These are phyloP conservation scores for Xylaria bambusicola DNA, from an alignment of 495 filamentous ascomycete genomes.

Conservation along the genomic window DNA sequence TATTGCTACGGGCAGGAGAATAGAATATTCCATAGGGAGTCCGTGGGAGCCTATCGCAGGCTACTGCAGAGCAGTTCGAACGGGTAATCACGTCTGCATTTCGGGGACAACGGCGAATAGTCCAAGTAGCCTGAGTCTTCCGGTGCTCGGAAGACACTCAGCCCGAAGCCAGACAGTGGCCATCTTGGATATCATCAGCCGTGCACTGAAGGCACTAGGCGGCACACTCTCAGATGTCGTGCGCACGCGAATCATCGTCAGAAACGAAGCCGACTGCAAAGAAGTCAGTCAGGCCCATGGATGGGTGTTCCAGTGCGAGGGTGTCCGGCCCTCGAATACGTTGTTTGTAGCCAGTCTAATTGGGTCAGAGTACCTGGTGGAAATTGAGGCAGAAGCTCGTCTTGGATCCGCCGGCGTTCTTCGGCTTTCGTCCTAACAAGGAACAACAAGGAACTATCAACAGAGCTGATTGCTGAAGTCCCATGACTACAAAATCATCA, in stretches of 20 bases:
- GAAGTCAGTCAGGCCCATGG: slow-evolving; percentile 22
- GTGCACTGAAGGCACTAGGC: slow-evolving; percentile 19
- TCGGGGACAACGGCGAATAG: slow-evolving; percentile 25
- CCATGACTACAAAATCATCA: too few species aligned
- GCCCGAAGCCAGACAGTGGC: slow-evolving; percentile 24
- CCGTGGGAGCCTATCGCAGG: slow-evolving; percentile 25
- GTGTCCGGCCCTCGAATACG: slow-evolving; percentile 22
- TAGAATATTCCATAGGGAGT: slow-evolving; percentile 21
- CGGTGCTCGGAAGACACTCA: slow-evolving; percentile 15
- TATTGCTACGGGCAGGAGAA: slow-evolving; percentile 12
- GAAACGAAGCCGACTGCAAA: slow-evolving; percentile 18
- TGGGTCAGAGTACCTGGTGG: slow-evolving; percentile 18
- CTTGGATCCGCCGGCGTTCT: slow-evolving; percentile 9
- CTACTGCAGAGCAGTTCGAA: slow-evolving; percentile 24
- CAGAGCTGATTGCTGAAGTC: too few species aligned
- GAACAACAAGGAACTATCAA: background rate
- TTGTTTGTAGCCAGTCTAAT: slow-evolving; percentile 16
- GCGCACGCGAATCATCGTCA: slow-evolving; percentile 21
- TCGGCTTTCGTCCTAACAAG: background rate
- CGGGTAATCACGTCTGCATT: slow-evolving; percentile 14
- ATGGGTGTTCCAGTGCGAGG: slow-evolving; percentile 19
- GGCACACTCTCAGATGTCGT: slow-evolving; percentile 21
- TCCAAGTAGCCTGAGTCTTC: background rate
- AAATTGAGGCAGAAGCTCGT: slow-evolving; percentile 24
- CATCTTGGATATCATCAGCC: slow-evolving; percentile 18